phyloP scores from a whole-genome alignment of 257 asterid genomes.

The Misopates orontium region DNA sequence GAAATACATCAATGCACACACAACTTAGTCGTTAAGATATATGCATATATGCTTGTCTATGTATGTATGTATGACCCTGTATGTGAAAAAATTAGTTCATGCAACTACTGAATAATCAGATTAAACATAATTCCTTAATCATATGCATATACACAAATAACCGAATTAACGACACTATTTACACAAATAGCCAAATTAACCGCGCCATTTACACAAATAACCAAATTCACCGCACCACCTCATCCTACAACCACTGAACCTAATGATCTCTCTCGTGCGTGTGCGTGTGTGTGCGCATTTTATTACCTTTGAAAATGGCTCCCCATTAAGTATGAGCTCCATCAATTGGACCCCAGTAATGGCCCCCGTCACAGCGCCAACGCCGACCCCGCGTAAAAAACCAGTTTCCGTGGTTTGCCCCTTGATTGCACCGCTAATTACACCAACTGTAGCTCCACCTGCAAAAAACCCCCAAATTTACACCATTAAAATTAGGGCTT shows the following conservation, averaged over 20 bases:
- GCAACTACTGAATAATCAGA: too few relatives aligned
- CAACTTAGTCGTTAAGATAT: background rate
- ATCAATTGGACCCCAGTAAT: slow-evolving; percentile 80
- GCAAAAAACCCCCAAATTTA: slow-evolving; percentile 1
- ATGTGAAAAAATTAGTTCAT: too few relatives aligned
- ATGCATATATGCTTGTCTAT: background rate
- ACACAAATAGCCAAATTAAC: too few relatives aligned
- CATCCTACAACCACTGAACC: too few relatives aligned
- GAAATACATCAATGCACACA: background rate
- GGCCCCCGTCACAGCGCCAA: slow-evolving; percentile 86
- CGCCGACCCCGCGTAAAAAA: slow-evolving; percentile 76
- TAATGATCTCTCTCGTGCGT: too few relatives aligned
- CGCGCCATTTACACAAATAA: too few relatives aligned
- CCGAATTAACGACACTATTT: too few relatives aligned
- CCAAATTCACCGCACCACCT: too few relatives aligned
- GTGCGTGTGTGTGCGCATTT: background rate
- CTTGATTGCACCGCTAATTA: slow-evolving; percentile 76
- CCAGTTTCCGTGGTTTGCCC: slow-evolving; percentile 98
- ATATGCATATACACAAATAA: too few relatives aligned
- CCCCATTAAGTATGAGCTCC: slow-evolving; percentile 73
- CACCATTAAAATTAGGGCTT: background rate
- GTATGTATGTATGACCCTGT: too few relatives aligned
- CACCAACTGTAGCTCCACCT: slow-evolving; percentile 88
- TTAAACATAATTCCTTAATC: too few relatives aligned
- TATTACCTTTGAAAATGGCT: slow-evolving; percentile 84